Base-by-base conservation (phyloP, 768 basidiomycete genomes). In the Psilocybe sp. region DNA sequence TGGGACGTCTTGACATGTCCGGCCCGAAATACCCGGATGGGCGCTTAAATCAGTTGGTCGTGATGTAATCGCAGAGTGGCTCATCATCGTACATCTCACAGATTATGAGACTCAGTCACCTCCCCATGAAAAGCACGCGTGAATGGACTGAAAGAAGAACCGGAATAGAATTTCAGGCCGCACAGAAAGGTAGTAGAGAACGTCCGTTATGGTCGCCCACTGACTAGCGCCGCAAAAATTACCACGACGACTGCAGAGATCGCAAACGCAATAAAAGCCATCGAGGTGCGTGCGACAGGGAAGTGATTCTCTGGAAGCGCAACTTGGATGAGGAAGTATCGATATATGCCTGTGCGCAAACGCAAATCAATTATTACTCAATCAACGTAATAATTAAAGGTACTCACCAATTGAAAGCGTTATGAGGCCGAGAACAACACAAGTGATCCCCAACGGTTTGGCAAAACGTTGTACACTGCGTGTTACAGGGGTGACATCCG, bases 301-400 rank as follows among this genome's bases (percentile, higher is more conserved):
- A 81, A 84, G 40, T 70, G 57, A 8, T 80, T 79, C 35, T 72
- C 69, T 1, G 72, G 67, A 47, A 84, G 69, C 6, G 77, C 74
- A 0, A 62, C 58, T 57, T 84, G 82, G 3, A 82, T 70, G 1
- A 63, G 58, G 59, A 82, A 84, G 58, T 79, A 84, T n/a, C 82
- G 71, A 10, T 59, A 46, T 12, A 76, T 59, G 13, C 81, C 82
- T 84, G 37, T 11, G 46, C 46, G 11, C 11, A 19, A 20, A 7
- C 14, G n/a, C 31, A 40, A 46, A 23, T 36, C 45, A 28, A 19
- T 23, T n/a, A 45, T 35, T 40, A 43, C 44, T 18, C 44, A 35
- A 42, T 19, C 28, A 41, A 23, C 16, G 18, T 42, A 33, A 18
- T 14, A 10, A n/a, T 44, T 16, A 23, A 47, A 23, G 20, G 36